Conservation (phyloP, 192 early-diverging fungal species). For the Radiomyces spectabilis region DNA sequence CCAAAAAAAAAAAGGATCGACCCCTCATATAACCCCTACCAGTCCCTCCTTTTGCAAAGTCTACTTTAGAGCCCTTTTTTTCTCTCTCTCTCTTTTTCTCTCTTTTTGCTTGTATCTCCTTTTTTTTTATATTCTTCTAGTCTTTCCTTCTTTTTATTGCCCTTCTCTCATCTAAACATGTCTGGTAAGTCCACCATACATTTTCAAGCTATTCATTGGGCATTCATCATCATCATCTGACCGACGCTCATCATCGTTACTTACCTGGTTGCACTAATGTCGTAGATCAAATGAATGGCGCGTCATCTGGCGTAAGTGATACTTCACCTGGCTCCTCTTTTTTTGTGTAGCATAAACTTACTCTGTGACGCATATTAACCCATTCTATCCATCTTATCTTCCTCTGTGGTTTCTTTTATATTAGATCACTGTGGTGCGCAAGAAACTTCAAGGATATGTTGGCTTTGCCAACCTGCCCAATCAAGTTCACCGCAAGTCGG, state of each 20-base stretch:
- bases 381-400: not conserved
- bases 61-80: not conserved
- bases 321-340: not conserved
- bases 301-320: too few relatives aligned
- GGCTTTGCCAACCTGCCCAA: slow-evolving; percentile 94
- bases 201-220: too few relatives aligned
- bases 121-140: not conserved
- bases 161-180: slow-evolving; percentile 1
- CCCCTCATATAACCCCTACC: too few relatives aligned
- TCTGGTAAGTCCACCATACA: slow-evolving; percentile 1
- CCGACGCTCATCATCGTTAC: too few relatives aligned
- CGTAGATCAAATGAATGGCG: too few relatives aligned
- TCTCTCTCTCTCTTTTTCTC: not conserved
- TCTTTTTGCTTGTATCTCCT: not conserved
- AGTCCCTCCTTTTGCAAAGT: too few relatives aligned
- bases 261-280: too few relatives aligned
- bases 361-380: not conserved
- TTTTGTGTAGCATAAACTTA: not conserved
- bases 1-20: too few relatives aligned
- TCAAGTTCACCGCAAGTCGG: slow-evolving; percentile 91
- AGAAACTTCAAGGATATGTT: slow-evolving; percentile 82
- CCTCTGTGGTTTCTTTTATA: not conserved
- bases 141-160: not conserved
- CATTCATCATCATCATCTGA: too few relatives aligned
- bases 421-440: slow-evolving; percentile 39